phyloP scores from a whole-genome alignment of 1,284 basidiomycete genomes.

The Cryptococcus sp. region DNA sequence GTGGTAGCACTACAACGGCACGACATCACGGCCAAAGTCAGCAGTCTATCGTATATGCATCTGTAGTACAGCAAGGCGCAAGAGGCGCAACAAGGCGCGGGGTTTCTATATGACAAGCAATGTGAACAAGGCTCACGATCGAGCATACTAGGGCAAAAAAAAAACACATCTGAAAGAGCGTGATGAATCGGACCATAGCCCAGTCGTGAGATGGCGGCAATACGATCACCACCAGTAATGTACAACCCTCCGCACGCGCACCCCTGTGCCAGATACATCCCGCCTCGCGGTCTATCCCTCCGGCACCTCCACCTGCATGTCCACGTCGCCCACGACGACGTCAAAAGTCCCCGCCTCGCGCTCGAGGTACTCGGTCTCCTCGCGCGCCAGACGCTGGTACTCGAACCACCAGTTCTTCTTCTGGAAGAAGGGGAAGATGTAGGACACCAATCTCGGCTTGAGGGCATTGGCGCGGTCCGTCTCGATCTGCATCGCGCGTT shows the following conservation, averaged over 20 bases:
- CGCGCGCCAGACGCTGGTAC: slow-evolving; percentile 29
- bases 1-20: too few species aligned
- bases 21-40: too few species aligned
- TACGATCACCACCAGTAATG: neutral
- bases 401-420: slow-evolving; percentile 40
- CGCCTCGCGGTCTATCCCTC: neutral
- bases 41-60: too few species aligned
- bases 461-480: slow-evolving; percentile 29
- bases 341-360: slow-evolving; percentile 45
- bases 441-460: slow-evolving; percentile 28
- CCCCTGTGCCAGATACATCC: neutral
- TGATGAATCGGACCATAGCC: too few species aligned
- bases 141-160: too few species aligned
- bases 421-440: slow-evolving; percentile 30
- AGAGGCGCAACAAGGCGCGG: too few species aligned
- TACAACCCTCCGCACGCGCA: neutral
- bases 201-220: too few species aligned
- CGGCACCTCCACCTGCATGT: slow-evolving; percentile 16
- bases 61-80: too few species aligned
- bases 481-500: slow-evolving; percentile 18
- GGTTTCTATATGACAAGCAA: too few species aligned
- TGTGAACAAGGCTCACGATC: too few species aligned
- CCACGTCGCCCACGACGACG: slow-evolving; percentile 15
- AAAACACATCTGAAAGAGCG: too few species aligned
- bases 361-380: slow-evolving; percentile 48